phyloP scores from a whole-genome alignment of 768 basidiomycete species.

The Lepiota venenata region DNA sequence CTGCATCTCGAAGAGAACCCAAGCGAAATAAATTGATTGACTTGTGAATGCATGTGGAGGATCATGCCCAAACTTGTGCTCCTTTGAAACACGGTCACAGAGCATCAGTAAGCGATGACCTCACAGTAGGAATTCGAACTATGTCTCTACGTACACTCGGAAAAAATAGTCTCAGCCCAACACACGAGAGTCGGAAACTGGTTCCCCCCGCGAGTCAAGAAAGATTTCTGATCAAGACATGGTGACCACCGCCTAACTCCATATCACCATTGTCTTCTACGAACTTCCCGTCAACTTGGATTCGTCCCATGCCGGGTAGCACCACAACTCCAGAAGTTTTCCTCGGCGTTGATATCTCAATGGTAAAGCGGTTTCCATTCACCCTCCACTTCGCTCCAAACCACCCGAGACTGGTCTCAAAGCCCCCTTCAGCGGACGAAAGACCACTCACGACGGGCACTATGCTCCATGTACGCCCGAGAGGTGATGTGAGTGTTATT shows the following conservation, averaged over 20 bases:
- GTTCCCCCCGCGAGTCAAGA: neutral
- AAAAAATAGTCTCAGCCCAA: no score
- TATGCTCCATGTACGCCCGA: constrained; percentile 44
- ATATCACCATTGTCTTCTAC: neutral
- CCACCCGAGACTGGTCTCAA: constrained; percentile 48
- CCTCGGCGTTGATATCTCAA: neutral
- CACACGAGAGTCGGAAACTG: no score
- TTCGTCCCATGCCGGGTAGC: neutral
- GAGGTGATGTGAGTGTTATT: constrained; percentile 40
- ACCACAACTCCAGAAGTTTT: neutral
- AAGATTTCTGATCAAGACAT: neutral
- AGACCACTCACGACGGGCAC: constrained; percentile 39
- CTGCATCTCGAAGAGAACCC: no score
- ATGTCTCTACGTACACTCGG: no score
- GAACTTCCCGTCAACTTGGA: neutral
- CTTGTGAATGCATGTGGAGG: neutral
- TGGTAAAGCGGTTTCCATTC: neutral
- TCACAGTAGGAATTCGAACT: no score
- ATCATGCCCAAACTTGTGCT: no score
- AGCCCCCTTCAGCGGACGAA: constrained; percentile 42
- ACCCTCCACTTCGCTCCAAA: constrained; percentile 44
- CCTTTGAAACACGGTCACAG: no score
- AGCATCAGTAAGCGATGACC: no score
- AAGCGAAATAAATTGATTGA: no score
- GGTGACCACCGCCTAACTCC: neutral